These are phyloP conservation scores for Aspergillus sp. DNA, from an alignment of 2,329 filamentous ascomycete genomes.

Conservation along the genomic window DNA sequence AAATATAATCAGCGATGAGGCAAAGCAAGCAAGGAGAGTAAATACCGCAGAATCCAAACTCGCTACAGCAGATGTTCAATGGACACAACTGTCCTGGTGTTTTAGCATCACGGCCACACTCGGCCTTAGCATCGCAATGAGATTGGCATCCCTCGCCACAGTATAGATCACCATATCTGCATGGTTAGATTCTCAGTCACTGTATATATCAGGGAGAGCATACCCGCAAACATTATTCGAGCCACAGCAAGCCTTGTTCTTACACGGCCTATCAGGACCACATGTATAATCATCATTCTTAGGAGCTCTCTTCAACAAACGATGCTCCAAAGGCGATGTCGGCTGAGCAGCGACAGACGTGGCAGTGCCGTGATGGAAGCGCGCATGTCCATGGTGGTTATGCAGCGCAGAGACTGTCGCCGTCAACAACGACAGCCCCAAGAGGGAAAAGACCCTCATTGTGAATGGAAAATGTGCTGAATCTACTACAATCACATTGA, in stretches of 20 bases:
- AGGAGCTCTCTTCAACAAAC: too few relatives aligned
- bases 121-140: background rate
- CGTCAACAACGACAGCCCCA: too few relatives aligned
- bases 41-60: conserved; percentile 14
- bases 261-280: background rate
- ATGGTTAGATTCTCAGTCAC: too few relatives aligned
- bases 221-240: background rate
- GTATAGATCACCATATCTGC: too few relatives aligned
- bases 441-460: too few relatives aligned
- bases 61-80: background rate
- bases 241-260: background rate
- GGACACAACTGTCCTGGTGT: background rate
- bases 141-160: background rate
- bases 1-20: too few relatives aligned
- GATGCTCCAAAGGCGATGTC: too few relatives aligned
- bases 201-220: too few relatives aligned
- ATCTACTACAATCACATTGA: too few relatives aligned
- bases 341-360: background rate
- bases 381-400: too few relatives aligned
- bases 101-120: background rate
- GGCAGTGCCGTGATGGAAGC: background rate
- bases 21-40: too few relatives aligned
- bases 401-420: too few relatives aligned
- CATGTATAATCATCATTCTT: background rate
- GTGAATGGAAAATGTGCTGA: background rate